These are phyloP conservation scores for Poronia punctata DNA, from an alignment of 495 filamentous ascomycete species.

Conservation along the genomic window DNA sequence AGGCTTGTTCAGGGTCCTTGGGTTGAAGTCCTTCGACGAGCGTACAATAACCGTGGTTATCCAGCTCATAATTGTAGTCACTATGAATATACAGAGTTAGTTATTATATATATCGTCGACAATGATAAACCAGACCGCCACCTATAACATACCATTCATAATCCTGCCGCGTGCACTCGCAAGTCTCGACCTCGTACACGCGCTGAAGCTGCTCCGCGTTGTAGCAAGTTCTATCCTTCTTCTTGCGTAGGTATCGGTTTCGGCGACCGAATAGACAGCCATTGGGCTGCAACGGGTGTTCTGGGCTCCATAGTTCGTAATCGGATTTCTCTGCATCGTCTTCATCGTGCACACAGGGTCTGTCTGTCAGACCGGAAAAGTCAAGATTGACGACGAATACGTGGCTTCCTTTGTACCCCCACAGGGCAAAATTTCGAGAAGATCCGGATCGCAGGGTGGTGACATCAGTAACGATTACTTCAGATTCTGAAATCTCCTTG, in stretches of 20 bases:
- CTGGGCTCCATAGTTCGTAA: constrained; percentile 78
- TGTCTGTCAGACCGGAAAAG: constrained; percentile 68
- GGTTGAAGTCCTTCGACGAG: constrained; percentile 64
- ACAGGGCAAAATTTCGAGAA: constrained; percentile 83
- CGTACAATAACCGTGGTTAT: constrained; percentile 64
- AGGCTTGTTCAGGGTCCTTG: constrained; percentile 57
- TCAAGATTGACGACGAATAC: constrained; percentile 75
- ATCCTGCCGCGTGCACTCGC: constrained; percentile 73
- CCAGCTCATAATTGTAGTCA: constrained; percentile 88
- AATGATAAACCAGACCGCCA: background rate
- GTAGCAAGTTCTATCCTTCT: constrained; percentile 62
- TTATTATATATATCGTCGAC: background rate
- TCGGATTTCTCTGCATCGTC: constrained; percentile 51
- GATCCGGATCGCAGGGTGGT: constrained; percentile 84
- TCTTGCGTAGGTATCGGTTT: constrained; percentile 87
- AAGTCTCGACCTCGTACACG: constrained; percentile 63
- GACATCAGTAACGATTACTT: constrained; percentile 66
- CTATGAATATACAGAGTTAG: constrained; percentile 36
- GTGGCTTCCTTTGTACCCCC: constrained; percentile 56
- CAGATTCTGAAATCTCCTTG: constrained; percentile 63
- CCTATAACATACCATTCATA: constrained; percentile 76
- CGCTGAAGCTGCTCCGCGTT: constrained; percentile 63
- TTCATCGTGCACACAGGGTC: constrained; percentile 62
- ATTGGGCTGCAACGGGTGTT: constrained; percentile 64
- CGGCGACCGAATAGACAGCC: constrained; percentile 90